A percentile compares a stretch with the other conserved stretches of the same genome.
These are phyloP conservation scores for Colletotrichum plurivorum DNA, from an alignment of 2,329 filamentous ascomycete genomes.

Conservation along the genomic window DNA sequence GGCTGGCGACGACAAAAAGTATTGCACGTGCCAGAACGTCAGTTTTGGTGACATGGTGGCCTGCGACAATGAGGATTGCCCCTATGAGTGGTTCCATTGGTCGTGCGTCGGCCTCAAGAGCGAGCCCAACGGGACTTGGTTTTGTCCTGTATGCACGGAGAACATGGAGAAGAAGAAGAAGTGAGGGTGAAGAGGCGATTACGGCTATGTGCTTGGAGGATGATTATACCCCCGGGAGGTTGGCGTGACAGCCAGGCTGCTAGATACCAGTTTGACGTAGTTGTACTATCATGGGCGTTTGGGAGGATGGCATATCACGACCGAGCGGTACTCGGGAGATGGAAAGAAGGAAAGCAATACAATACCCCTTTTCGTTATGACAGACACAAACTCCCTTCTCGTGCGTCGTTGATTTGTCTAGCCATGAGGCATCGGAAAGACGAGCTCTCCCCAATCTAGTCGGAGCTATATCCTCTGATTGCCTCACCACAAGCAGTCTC, in stretches of 20 bases:
- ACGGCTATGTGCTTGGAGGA: not conserved
- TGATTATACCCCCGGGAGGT: conserved; percentile 35
- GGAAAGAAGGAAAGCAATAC: too few species aligned
- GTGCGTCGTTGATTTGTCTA: too few species aligned
- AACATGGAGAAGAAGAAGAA: conserved; percentile 59
- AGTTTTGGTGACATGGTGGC: conserved; percentile 92
- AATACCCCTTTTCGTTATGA: too few species aligned
- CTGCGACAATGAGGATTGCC: conserved; percentile 86
- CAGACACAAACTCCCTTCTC: too few species aligned
- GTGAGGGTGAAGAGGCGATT: not conserved
- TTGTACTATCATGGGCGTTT: too few species aligned
- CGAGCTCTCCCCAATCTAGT: too few species aligned
- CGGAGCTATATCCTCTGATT: too few species aligned
- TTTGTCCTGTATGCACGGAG: conserved; percentile 73
- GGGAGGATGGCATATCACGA: too few species aligned
- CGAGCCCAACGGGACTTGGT: conserved; percentile 78
- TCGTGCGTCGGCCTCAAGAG: conserved; percentile 78
- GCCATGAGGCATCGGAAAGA: too few species aligned
- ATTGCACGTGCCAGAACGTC: conserved; percentile 86
- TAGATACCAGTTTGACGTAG: too few species aligned
- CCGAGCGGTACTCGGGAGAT: too few species aligned
- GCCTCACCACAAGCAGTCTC: too few species aligned
- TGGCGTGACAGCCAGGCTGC: not conserved
- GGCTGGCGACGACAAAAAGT: conserved; percentile 83
- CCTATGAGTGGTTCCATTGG: conserved; percentile 92